Base-by-base conservation (phyloP, 2,329 filamentous ascomycete species). In the Verticillium longisporum region DNA sequence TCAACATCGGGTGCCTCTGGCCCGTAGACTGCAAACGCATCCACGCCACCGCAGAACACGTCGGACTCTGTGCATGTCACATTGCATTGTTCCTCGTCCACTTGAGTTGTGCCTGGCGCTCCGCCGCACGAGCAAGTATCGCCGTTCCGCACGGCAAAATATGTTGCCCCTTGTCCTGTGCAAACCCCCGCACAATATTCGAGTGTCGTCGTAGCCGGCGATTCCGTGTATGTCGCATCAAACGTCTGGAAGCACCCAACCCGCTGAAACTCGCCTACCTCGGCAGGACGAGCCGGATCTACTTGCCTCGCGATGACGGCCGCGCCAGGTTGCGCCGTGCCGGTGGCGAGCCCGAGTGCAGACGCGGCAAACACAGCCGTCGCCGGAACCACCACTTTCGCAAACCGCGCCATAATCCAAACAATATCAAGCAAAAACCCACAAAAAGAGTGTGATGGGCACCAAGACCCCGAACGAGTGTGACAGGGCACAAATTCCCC, bases 111-210 rank as follows among this genome's bases (percentile, higher is more conserved):
- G 4, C 64, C 61, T 21, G 63, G 58, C 45, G 65, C 68, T 66
- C 71, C 70, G 55, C 73, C 73, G 61, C 74, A 75, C 68, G 74
- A 77, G 68, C 75, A 77, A 61, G 45, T 18, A 4, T 53, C 45
- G 7, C 45, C 45, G 18, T 53, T 53, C 18, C 18, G 45, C 45
- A 53, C 45, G 45, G 45, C 45, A 18, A 53, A 53, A 18, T 26
- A 53, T 26, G 45, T 10, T 10, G 34, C 34, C 18, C 18, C 45
- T 18, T 21, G 18, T 6, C 45, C 45, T n/a, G 45, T 26, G 45
- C 45, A 53, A 26, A 18, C 7, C 7, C 10, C n/a, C 7, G 45
- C 45, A 13, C 45, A 53, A 9, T 10, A 9, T 26, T 53, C 45
- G 18, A 53, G 45, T 21, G 45, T 53, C 18, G 18, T 53, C 1